Percentiles rank a stretch among this genome's conserved stretches.
phyloP scores from a whole-genome alignment of 1,139 yeast genomes.

The Ogataea hybrid region DNA sequence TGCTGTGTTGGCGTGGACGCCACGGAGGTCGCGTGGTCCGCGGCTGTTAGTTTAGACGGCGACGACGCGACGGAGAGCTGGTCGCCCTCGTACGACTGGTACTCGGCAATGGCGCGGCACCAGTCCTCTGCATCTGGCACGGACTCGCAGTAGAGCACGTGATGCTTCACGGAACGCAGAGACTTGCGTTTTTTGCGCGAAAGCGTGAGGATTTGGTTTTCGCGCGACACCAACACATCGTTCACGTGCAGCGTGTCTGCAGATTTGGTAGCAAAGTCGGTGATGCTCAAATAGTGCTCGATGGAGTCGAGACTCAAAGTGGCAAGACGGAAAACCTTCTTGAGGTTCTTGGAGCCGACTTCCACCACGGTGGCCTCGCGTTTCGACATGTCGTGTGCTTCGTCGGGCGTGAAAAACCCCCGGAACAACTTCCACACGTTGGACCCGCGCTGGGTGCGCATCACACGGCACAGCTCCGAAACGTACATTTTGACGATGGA shows the following conservation, averaged over 20 bases:
- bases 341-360: slow-evolving; percentile 20
- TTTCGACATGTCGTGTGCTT: slow-evolving; percentile 22
- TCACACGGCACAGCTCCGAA: slow-evolving; percentile 26
- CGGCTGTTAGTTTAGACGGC: slow-evolving; percentile 14
- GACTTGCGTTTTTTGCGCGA: slow-evolving; percentile 26
- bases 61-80: slow-evolving; percentile 20
- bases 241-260: slow-evolving; percentile 20
- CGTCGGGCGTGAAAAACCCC: slow-evolving; percentile 28
- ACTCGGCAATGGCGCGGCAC: slow-evolving; percentile 46
- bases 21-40: slow-evolving; percentile 6
- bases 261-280: slow-evolving; percentile 19
- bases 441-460: slow-evolving; percentile 19
- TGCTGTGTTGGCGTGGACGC: slow-evolving; percentile 11
- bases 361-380: slow-evolving; percentile 18
- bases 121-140: slow-evolving; percentile 78
- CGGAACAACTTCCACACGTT: slow-evolving; percentile 26
- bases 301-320: slow-evolving; percentile 21
- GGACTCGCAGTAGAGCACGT: slow-evolving; percentile 80
- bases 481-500: slow-evolving; percentile 28
- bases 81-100: slow-evolving; percentile 18
- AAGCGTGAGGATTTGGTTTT: slow-evolving; percentile 25
- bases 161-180: slow-evolving; percentile 31
- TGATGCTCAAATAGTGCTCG: slow-evolving; percentile 20
- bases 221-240: slow-evolving; percentile 24
- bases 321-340: slow-evolving; percentile 25